Base-by-base conservation (phyloP, 2,329 filamentous ascomycete species). In the Pezicula radicicola region DNA sequence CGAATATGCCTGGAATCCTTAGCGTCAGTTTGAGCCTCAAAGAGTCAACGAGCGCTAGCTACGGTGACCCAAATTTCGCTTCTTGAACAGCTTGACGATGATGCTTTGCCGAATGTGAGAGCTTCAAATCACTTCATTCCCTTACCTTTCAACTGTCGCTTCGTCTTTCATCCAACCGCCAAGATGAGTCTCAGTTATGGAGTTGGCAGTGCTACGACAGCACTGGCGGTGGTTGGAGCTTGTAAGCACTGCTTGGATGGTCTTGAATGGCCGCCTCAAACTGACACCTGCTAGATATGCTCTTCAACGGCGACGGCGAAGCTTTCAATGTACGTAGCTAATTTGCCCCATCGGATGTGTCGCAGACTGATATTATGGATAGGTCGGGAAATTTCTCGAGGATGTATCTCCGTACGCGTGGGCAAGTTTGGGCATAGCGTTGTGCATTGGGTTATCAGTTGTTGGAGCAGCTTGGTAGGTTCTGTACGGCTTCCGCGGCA, bases 221-320 rank as follows among this genome's bases (percentile, higher is more conserved):
- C 88, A 66, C 75, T 92, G 64, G 75, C 80, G 52, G 78, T 94
- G 55, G 84, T 92, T 64, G 89, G 87, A 79, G 77, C 84, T 71
- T 94, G 90, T 95, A 82, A 72, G 89, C 75, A 40, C 10, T 50
- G 55, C 87, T 75, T 42, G 55, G 41, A 53, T 21, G 39, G 15
- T 41, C 18, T n/a, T 53, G 37, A 37, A 47, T 51, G 25, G 6
- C 25, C 50, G 51, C 33, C 45, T 40, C 40, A 45, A 48, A 57
- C 62, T 68, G 51, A 68, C 53, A 16, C 39, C 60, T 61, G 53
- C 59, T 72, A 99, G 94, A 99, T 75, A 95, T 99, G 91, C 90
- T 99, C 70, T 97, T 99, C 70, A 95, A 94, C 67, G 91, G 91
- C 68, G 91, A 89, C 71, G 94, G 95, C 69, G 93, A 99, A 80